Base-by-base conservation (phyloP, 352 stramenopile species). In the Phytophthora brassicae region DNA sequence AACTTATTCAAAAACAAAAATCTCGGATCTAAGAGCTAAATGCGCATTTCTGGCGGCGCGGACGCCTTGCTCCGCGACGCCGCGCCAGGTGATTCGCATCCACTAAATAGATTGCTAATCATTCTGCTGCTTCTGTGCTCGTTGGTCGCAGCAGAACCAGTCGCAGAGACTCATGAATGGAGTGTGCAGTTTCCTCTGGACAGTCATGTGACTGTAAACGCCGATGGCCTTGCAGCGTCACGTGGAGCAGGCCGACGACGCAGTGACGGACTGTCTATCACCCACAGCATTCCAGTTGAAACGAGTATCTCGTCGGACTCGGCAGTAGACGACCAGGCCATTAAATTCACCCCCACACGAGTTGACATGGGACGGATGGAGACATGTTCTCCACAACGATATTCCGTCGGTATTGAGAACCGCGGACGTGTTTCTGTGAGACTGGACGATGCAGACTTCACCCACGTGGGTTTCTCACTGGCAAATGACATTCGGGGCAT, bases 231-330 rank as follows among this genome's bases (percentile, higher is more conserved):
- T 24, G 64, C 49, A 22, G 50, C 41, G 23, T 72, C 64, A 11
- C 52, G 52, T 36, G 68, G 68, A 0, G 55, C 20, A 9, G 64
- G 68, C n/a, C 68, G 68, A 14, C 36, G 51, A 26, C 54, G 56
- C 20, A 71, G 66, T 59, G 58, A 81, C 38, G 64, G 69, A 13
- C 62, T 84, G 22, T 76, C 68, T 12, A 84, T 88, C 43, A 75
- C 71, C 2, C 74, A 64, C 13, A 66, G 56, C 28, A 53, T 48
- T 33, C 56, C 56, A 0, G 42, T 62, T 17, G 52, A 55, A 12
- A 63, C 38, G 6, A 23, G 16, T n/a, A 43, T 56, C 19, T 22
- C 44, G 0, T n/a, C 47, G 1, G 57, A 68, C 13, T 43, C 48
- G 2, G 23, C 24, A 22, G 36, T 64, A 14, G 53, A 75, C 23